Evolutionary conservation across 176 grass and related monocot species (phyloP).

Genomic region (Cocos nucifera): DNA sequence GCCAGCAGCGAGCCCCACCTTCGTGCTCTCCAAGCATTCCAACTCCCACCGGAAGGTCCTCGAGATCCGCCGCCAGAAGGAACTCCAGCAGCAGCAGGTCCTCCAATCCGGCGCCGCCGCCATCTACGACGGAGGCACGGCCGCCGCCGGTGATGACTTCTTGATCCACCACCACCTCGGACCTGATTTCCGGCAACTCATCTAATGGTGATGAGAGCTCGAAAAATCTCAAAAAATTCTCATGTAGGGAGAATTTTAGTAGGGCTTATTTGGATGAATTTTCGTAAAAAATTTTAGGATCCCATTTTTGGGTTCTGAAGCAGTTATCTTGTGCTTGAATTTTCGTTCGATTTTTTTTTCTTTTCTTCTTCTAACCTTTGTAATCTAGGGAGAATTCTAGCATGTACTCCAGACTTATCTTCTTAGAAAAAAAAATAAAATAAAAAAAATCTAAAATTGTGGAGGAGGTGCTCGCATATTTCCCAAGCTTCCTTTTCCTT

Average conservation of each 20-base stretch:
- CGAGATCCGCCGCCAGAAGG: constrained; percentile 82
- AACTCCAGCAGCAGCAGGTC: constrained; percentile 24
- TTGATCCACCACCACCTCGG: constrained; percentile 58
- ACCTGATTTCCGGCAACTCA: constrained; percentile 56
- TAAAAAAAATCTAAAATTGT: constrained; percentile 22
- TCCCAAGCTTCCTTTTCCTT: constrained; percentile 1
- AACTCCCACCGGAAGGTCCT: constrained; percentile 98
- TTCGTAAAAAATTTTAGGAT: constrained; percentile 5
- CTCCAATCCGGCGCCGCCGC: constrained; percentile 24
- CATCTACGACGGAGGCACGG: constrained; percentile 27
- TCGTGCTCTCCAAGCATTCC: constrained; percentile 67
- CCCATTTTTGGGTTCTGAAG: constrained; percentile 13
- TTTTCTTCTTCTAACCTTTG: constrained; percentile 26
- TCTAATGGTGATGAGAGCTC: constrained; percentile 38
- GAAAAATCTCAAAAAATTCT: constrained; percentile 18
- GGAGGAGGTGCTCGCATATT: no score
- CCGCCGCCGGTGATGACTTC: constrained; percentile 37
- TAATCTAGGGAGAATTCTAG: constrained; percentile 29
- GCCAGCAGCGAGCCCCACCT: constrained; percentile 80
- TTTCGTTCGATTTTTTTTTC: constrained; percentile 41
- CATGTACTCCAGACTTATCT: constrained; percentile 15
- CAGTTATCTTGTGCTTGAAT: constrained; percentile 16
- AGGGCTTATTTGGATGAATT: no score
- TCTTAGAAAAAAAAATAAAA: constrained; percentile 9
- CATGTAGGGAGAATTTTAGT: constrained; percentile 26